Percentiles rank a stretch among this genome's conserved stretches.
Conservation (phyloP, 768 basidiomycete species). For the Boletales sp. region DNA sequence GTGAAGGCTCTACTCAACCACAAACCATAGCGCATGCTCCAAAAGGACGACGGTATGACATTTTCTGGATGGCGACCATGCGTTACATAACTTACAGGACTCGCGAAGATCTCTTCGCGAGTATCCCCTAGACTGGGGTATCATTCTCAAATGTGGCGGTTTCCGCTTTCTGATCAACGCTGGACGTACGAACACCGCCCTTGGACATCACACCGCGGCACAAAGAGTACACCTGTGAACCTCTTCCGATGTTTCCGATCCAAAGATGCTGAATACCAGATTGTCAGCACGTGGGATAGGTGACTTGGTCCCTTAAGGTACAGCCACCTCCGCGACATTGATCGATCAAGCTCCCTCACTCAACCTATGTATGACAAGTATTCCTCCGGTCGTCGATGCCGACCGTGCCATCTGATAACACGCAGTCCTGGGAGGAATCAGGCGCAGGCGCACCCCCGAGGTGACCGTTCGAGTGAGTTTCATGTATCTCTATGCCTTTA, state of each 20-base stretch:
- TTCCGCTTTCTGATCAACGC: neutral
- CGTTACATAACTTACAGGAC: no score
- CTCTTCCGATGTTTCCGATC: no score
- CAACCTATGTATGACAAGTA: conserved; percentile 14
- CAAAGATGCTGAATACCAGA: no score
- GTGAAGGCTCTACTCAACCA: neutral
- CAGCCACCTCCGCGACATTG: conserved; percentile 16
- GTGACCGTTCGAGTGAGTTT: conserved; percentile 20
- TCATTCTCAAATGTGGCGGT: no score
- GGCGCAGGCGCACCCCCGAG: conserved; percentile 37
- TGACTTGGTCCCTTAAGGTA: neutral
- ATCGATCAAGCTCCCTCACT: conserved; percentile 10
- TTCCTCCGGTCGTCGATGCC: conserved; percentile 15
- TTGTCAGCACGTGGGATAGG: no score
- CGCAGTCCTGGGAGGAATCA: conserved; percentile 39
- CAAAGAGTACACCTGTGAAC: neutral
- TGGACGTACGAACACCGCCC: neutral
- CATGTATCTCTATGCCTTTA: neutral
- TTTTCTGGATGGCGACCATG: no score
- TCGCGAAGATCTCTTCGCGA: neutral
- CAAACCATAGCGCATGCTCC: neutral
- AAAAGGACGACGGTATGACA: conserved; percentile 11
- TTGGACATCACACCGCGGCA: neutral
- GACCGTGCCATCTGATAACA: conserved; percentile 13
- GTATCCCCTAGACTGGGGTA: no score